Evolutionary conservation across 805 yeast species (phyloP).

Genomic region (Cyberlindnera mycetangii): DNA sequence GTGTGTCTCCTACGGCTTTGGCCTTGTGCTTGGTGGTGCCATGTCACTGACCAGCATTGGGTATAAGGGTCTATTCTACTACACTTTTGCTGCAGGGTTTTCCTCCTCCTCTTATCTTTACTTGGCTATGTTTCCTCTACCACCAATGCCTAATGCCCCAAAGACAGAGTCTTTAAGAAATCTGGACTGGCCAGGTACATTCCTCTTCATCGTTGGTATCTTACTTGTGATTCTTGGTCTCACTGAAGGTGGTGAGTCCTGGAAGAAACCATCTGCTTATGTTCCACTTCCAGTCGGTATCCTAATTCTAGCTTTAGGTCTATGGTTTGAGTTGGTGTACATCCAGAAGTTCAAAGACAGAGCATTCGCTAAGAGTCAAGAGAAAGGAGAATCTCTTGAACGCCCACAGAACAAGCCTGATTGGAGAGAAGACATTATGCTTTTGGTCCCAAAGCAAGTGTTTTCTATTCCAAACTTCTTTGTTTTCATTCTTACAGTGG

Average conservation of each 20-base stretch:
- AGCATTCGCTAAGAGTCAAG: neutral
- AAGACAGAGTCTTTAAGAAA: conserved; percentile 25
- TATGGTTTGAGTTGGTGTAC: conserved; percentile 31
- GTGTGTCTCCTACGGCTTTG: conserved; percentile 37
- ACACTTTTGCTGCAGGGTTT: conserved; percentile 34
- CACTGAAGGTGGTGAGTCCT: conserved; percentile 42
- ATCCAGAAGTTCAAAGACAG: conserved; percentile 15
- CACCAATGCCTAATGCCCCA: neutral
- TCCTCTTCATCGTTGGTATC: conserved; percentile 33
- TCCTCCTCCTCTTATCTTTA: conserved; percentile 22
- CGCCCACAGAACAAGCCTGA: neutral
- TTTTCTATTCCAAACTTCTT: conserved; percentile 28
- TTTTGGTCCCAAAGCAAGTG: conserved; percentile 30
- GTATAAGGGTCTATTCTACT: conserved; percentile 37
- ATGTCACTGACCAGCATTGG: conserved; percentile 37
- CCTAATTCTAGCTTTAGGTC: conserved; percentile 25
- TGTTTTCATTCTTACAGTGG: conserved; percentile 21
- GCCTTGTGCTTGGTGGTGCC: conserved; percentile 44
- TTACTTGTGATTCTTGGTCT: conserved; percentile 40
- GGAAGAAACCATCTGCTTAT: conserved; percentile 41
- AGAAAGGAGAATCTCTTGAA: no score
- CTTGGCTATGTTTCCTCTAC: conserved; percentile 24
- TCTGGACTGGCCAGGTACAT: conserved; percentile 36
- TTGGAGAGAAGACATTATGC: conserved; percentile 10
- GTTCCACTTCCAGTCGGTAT: conserved; percentile 39